Conservation (phyloP, 306 rosid genomes). For the Pueraria montana region DNA sequence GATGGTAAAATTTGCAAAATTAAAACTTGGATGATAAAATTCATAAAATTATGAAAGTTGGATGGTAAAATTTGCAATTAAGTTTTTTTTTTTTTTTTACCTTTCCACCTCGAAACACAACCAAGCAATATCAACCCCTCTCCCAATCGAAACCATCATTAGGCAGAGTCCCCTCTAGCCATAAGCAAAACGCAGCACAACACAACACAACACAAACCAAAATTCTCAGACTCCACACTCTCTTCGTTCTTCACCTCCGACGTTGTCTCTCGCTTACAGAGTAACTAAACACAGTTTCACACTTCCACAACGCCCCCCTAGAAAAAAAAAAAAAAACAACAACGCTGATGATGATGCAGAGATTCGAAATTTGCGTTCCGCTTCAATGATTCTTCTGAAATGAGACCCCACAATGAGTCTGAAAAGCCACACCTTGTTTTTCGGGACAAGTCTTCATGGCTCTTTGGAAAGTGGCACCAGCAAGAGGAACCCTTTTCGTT, state of each 20-base stretch:
- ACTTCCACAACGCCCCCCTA: not conserved
- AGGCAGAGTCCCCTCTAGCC: constrained; percentile 6
- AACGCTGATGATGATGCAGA: constrained; percentile 16
- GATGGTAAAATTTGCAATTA: too few relatives aligned
- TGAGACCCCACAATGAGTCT: constrained; percentile 59
- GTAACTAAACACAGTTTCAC: not conserved
- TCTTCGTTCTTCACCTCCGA: not conserved
- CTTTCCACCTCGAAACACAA: constrained; percentile 12
- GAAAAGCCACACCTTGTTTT: constrained; percentile 60
- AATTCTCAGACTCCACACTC: not conserved
- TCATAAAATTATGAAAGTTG: too few relatives aligned
- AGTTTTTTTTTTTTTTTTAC: too few relatives aligned
- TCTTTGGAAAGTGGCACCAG: constrained; percentile 53
- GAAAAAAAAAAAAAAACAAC: too few relatives aligned
- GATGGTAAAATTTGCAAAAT: too few relatives aligned
- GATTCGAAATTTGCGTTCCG: not conserved
- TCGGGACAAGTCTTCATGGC: constrained; percentile 62
- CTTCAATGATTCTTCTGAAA: constrained; percentile 46
- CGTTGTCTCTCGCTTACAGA: not conserved
- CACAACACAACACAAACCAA: not conserved
- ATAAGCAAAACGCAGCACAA: constrained; percentile 1
- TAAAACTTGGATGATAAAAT: too few relatives aligned
- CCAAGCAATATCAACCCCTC: constrained; percentile 36
- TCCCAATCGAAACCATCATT: constrained; percentile 4
- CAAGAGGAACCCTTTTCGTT: constrained; percentile 42